Evolutionary conservation across 2,329 filamentous ascomycete species (phyloP).

Genomic region (Aspergillus awamori): DNA sequence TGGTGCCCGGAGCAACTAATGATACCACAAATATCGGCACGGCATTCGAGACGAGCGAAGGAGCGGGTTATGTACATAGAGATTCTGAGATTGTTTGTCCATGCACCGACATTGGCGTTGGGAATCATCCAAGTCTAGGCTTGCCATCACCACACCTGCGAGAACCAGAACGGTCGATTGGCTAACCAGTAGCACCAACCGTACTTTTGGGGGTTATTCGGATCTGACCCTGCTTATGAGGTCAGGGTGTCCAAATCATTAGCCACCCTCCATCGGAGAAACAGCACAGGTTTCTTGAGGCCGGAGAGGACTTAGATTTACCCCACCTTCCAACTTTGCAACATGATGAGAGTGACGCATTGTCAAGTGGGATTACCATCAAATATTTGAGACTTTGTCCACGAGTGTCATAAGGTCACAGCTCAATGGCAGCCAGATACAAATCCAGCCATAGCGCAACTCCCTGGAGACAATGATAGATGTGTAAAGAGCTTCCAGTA

Average conservation of each 20-base stretch:
- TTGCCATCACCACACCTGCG: conserved; percentile 16
- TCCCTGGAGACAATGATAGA: too few relatives aligned
- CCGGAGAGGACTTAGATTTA: not conserved
- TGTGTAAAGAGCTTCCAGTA: not conserved
- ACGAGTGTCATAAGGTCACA: too few relatives aligned
- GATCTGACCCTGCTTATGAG: not conserved
- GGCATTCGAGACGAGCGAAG: conserved; percentile 31
- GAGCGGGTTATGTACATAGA: conserved; percentile 45
- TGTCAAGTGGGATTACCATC: not conserved
- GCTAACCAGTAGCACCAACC: conserved; percentile 1
- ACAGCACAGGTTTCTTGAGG: not conserved
- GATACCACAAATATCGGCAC: conserved; percentile 25
- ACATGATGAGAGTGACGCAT: not conserved
- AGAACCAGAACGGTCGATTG: not conserved
- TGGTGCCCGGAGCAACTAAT: conserved; percentile 80
- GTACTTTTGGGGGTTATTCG: not conserved
- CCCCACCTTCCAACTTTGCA: not conserved
- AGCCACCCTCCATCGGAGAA: not conserved
- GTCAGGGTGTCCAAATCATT: not conserved
- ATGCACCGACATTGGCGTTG: conserved; percentile 42
- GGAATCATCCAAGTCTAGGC: conserved; percentile 27
- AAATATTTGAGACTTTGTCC: not conserved
- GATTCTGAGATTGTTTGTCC: conserved; percentile 38
- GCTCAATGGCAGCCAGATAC: not conserved
- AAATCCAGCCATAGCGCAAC: not conserved